Percentiles rank a stretch among this genome's conserved stretches.
Conservation (phyloP, 352 stramenopile genomes). For the Phytophthora pistaciae region DNA sequence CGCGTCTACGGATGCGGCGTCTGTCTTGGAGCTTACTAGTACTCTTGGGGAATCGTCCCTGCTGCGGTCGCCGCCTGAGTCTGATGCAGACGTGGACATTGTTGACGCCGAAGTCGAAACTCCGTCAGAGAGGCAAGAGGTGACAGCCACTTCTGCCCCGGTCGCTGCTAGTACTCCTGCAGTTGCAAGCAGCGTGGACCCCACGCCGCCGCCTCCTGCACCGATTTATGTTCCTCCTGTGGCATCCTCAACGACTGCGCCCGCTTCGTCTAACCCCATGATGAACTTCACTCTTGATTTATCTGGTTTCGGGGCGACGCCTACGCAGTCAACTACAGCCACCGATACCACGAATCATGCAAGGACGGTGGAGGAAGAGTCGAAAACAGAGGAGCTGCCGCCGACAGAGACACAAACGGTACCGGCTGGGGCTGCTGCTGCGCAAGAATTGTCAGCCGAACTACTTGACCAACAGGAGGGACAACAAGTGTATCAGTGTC, state of each 20-base stretch:
- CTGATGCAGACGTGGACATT: slow-evolving; percentile 58
- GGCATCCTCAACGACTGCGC: slow-evolving; percentile 17
- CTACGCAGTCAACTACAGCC: slow-evolving; percentile 7
- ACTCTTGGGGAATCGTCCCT: slow-evolving; percentile 86
- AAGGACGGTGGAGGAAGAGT: slow-evolving; percentile 37
- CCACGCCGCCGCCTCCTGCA: slow-evolving; percentile 40
- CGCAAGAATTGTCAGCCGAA: slow-evolving; percentile 29
- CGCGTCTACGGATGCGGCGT: slow-evolving; percentile 65
- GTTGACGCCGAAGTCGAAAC: slow-evolving; percentile 48
- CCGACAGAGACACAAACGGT: slow-evolving; percentile 24
- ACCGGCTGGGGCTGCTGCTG: slow-evolving; percentile 26
- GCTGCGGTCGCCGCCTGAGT: slow-evolving; percentile 74
- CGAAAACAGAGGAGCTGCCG: slow-evolving; percentile 43
- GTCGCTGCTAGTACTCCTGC: slow-evolving; percentile 3
- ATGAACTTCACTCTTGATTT: slow-evolving; percentile 90
- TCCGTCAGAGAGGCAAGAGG: slow-evolving; percentile 35
- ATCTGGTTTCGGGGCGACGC: slow-evolving; percentile 50
- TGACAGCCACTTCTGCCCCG: not conserved
- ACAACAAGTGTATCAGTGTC: slow-evolving; percentile 68
- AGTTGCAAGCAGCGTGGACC: slow-evolving; percentile 15
- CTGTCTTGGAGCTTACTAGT: slow-evolving; percentile 85
- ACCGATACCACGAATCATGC: slow-evolving; percentile 15
- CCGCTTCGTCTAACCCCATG: slow-evolving; percentile 49
- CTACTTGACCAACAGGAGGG: slow-evolving; percentile 36
- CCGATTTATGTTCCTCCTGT: slow-evolving; percentile 31